Conservation (phyloP, 352 stramenopile species). For the Thraustotheca clavata region DNA sequence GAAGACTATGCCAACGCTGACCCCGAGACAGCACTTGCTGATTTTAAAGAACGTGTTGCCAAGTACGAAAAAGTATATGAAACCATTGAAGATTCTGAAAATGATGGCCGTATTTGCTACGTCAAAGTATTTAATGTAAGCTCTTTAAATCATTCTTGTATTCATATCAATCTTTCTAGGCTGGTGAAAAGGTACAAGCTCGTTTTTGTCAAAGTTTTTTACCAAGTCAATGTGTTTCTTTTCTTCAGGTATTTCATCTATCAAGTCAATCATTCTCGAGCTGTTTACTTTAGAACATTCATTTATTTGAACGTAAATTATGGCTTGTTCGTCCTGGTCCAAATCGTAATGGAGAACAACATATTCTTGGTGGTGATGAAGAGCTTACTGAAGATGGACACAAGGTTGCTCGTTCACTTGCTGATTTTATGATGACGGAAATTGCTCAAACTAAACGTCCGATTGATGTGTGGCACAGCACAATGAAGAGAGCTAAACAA, state of each 20-base stretch:
- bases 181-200: constrained; percentile 87
- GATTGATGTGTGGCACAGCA: constrained; percentile 72
- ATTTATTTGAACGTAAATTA: constrained; percentile 82
- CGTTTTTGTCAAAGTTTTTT: constrained; percentile 81
- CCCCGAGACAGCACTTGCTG: constrained; percentile 73
- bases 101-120: constrained; percentile 76
- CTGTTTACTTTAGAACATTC: constrained; percentile 73
- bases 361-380: constrained; percentile 73
- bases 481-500: constrained; percentile 75
- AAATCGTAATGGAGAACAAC: constrained; percentile 63
- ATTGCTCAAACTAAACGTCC: constrained; percentile 41
- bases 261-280: constrained; percentile 23
- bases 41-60: constrained; percentile 80
- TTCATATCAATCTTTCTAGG: constrained; percentile 23
- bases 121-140: constrained; percentile 89
- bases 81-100: constrained; percentile 81
- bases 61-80: constrained; percentile 93
- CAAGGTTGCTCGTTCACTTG: constrained; percentile 66
- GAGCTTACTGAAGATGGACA: constrained; percentile 77
- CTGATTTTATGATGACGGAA: constrained; percentile 79
- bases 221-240: constrained; percentile 79
- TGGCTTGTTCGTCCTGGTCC: constrained; percentile 85
- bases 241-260: constrained; percentile 39
- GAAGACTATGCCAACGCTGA: constrained; percentile 87
- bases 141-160: not conserved